These are phyloP conservation scores for Colletotrichum costaricense DNA, from an alignment of 2,329 filamentous ascomycete genomes.

Conservation along the genomic window DNA sequence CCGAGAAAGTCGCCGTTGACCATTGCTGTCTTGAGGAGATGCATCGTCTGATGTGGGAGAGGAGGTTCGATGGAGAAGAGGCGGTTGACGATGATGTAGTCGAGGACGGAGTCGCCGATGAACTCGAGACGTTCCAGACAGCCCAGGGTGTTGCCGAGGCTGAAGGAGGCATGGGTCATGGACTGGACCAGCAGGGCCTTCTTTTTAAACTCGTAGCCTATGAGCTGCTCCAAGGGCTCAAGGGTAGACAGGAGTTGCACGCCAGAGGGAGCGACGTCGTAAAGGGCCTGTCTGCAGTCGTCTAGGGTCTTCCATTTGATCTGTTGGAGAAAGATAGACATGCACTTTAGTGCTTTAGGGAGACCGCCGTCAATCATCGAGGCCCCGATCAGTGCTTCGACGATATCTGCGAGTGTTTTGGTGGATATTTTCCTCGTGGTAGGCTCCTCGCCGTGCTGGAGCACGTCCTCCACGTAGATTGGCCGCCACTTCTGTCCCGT, in stretches of 20 bases:
- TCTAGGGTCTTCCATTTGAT: constrained; percentile 63
- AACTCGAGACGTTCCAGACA: constrained; percentile 84
- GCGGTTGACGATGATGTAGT: constrained; percentile 76
- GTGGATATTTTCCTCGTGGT: constrained; percentile 64
- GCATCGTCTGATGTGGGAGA: constrained; percentile 71
- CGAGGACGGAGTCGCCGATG: constrained; percentile 86
- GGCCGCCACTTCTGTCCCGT: constrained; percentile 80
- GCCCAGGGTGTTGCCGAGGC: constrained; percentile 56
- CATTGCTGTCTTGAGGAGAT: constrained; percentile 78
- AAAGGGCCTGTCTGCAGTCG: constrained; percentile 55
- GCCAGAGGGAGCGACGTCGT: constrained; percentile 49
- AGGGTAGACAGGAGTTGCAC: constrained; percentile 53
- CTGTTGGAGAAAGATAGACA: constrained; percentile 74
- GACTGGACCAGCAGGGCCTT: constrained; percentile 80
- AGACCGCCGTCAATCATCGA: constrained; percentile 77
- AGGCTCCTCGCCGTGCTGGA: constrained; percentile 37
- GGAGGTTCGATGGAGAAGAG: constrained; percentile 62
- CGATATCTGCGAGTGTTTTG: constrained; percentile 87
- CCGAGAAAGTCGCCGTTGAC: constrained; percentile 86
- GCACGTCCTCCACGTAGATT: constrained; percentile 60
- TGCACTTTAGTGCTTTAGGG: constrained; percentile 69
- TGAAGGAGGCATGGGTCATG: constrained; percentile 78
- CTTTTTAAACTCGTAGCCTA: constrained; percentile 79
- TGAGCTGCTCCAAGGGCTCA: constrained; percentile 67
- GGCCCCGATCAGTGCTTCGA: constrained; percentile 86